Evolutionary conservation across 257 asterid genomes (phyloP), one percentile per base, ranked within the genome.

Genomic region (Salvia rosmarinus): DNA sequence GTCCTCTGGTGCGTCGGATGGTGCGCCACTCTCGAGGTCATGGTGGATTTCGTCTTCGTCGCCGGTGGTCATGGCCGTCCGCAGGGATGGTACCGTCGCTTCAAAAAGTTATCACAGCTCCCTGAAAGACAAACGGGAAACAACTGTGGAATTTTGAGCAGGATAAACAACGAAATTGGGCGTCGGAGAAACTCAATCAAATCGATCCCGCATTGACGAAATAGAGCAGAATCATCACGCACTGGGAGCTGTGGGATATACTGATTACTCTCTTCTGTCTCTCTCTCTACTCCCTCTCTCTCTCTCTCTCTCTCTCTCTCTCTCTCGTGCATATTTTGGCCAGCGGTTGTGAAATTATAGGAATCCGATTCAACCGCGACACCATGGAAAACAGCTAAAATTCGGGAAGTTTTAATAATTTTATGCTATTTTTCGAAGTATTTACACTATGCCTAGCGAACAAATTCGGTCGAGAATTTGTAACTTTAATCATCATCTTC

Each of bases 11-110:
- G 68, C 56, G 8, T 39, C 34, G 43, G 60, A 35, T 9, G 79
- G 20, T 28, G 71, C 39, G 75, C 82, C 83, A 6, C 52, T 75
- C 85, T 87, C 96, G 65, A 75, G 65, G 68, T 87, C 93, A 5
- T 40, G 75, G 42, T 21, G 70, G 21, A 35, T 25, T 9, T 69
- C 68, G 65, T 58, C 77, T 56, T 71, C 69, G 58, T 64, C 59
- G 71, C 74, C 74, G 77, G 77, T 20, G 28, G 83, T 64, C 82
- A 78, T 78, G 42, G 55, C 83, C 34, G 44, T 43, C 82, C n/a
- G n/a, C n/a, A 88, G 75, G n/a, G 85, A 81, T 82, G 84, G 85
- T 79, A 79, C 85, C 85, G 85, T 85, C 82, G 83, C 85, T 77
- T 77, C 75, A 82, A 79, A 82, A 84, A 77, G 78, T 51, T 51